phyloP scores from a whole-genome alignment of 2,329 filamentous ascomycete species.

The Orbilia javanica region DNA sequence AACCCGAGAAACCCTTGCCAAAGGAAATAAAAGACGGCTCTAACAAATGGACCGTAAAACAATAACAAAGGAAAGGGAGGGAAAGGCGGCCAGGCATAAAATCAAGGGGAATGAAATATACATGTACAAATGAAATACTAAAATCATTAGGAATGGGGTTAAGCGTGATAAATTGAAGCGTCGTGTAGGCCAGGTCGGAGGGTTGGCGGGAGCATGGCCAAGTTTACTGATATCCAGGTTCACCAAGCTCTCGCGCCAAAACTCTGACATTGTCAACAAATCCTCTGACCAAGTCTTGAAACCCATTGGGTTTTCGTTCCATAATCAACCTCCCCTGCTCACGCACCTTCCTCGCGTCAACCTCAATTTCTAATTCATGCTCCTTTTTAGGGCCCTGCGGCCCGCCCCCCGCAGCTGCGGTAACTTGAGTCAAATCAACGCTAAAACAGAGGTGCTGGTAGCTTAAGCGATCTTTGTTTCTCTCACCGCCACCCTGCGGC shows the following conservation, averaged over 20 bases:
- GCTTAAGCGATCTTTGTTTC: conserved; percentile 89
- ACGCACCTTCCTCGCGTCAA: conserved; percentile 74
- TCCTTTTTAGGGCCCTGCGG: conserved; percentile 70
- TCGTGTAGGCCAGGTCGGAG: not conserved
- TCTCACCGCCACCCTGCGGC: conserved; percentile 70
- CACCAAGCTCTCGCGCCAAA: conserved; percentile 66
- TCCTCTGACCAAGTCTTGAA: conserved; percentile 77
- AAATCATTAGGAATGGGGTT: not conserved
- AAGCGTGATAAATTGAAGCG: not conserved
- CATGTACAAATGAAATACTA: conserved; percentile 37
- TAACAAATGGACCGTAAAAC: not conserved
- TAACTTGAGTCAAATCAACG: conserved; percentile 93
- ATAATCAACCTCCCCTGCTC: conserved; percentile 74
- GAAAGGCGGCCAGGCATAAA: not conserved
- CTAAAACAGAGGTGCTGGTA: conserved; percentile 90
- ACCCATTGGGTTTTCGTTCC: conserved; percentile 71
- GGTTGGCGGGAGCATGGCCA: not conserved
- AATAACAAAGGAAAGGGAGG: conserved; percentile 4
- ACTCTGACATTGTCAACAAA: conserved; percentile 80
- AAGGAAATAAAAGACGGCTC: conserved; percentile 13
- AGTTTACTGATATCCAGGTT: conserved; percentile 18
- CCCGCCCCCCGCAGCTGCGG: conserved; percentile 45
- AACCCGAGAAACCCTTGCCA: conserved; percentile 10
- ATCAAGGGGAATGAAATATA: not conserved
- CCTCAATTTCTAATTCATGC: conserved; percentile 84